A percentile compares a stretch with the other conserved stretches of the same genome.
Evolutionary conservation across 2,329 filamentous ascomycete genomes (phyloP).

Genomic region (Ceratocystis eucalypticola): DNA sequence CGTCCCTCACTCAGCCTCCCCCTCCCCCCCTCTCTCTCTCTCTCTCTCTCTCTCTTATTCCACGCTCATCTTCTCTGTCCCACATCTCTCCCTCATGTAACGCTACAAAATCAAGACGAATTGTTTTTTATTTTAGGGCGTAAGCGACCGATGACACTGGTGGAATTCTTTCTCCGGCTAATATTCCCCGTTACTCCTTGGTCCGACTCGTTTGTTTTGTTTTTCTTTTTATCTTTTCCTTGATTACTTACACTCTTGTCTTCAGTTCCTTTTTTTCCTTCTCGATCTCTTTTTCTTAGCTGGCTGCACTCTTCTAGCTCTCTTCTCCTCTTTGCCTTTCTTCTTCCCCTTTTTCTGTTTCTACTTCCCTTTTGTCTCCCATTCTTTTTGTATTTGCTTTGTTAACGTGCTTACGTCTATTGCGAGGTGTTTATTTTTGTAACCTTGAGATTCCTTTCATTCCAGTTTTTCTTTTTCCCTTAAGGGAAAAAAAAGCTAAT

Average conservation of each 20-base stretch:
- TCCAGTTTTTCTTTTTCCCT: neutral
- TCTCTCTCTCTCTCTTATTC: neutral
- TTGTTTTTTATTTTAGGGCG: too few relatives aligned
- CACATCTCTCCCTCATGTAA: neutral
- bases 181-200: neutral
- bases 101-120: too few relatives aligned
- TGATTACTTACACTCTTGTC: neutral
- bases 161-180: neutral
- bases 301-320: neutral
- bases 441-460: conserved; percentile 20
- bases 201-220: too few relatives aligned
- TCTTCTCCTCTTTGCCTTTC: neutral
- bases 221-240: neutral
- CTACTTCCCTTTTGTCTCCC: neutral
- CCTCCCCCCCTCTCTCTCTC: neutral
- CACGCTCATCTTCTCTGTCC: neutral
- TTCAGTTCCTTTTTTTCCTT: neutral
- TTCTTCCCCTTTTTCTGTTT: neutral
- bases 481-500: neutral
- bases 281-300: neutral
- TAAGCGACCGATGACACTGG: too few relatives aligned
- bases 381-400: conserved; percentile 3
- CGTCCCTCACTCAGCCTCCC: neutral
- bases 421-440: conserved; percentile 19
- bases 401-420: neutral